Evolutionary conservation across 208 protist genomes (phyloP).

Genomic region (Perkinsela sp.): DNA sequence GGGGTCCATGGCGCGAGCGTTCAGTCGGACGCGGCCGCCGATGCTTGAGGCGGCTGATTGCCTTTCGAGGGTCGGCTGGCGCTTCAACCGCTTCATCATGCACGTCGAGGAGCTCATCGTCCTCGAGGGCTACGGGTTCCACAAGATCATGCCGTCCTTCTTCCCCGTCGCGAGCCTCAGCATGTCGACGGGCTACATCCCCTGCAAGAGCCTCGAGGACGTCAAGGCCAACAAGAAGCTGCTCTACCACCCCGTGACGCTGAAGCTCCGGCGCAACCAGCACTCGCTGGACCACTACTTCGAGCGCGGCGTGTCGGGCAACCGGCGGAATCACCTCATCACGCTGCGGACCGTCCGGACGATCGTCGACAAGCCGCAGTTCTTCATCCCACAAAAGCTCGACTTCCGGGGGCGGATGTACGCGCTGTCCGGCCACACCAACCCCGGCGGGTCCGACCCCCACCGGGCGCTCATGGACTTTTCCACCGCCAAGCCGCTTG

Average conservation of each 20-base stretch:
- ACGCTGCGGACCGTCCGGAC: constrained; percentile 56
- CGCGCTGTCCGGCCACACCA: constrained; percentile 82
- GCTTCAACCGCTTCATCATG: constrained; percentile 67
- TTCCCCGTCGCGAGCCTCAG: constrained; percentile 49
- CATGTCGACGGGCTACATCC: constrained; percentile 13
- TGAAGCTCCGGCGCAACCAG: constrained; percentile 22
- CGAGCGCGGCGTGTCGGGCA: constrained; percentile 38
- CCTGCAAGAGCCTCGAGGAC: neutral
- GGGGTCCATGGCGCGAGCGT: constrained; percentile 45
- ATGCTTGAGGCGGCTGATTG: constrained; percentile 65
- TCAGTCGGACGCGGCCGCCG: constrained; percentile 59
- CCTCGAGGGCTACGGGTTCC: constrained; percentile 60
- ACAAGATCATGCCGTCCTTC: constrained; percentile 54
- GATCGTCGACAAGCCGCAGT: constrained; percentile 51
- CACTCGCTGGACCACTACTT: constrained; percentile 38
- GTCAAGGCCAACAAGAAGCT: neutral
- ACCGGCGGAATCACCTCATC: constrained; percentile 54
- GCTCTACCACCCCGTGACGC: neutral
- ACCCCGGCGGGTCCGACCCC: constrained; percentile 77
- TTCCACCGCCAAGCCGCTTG: constrained; percentile 68
- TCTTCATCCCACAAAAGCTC: constrained; percentile 93
- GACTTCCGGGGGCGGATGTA: constrained; percentile 95
- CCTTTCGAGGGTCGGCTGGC: constrained; percentile 59
- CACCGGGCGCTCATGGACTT: constrained; percentile 79
- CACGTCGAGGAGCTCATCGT: constrained; percentile 68